Percentiles rank a stretch among this genome's conserved stretches.
Evolutionary conservation across 176 grass and related monocot genomes (phyloP).

Genomic region (Musa itinerans): DNA sequence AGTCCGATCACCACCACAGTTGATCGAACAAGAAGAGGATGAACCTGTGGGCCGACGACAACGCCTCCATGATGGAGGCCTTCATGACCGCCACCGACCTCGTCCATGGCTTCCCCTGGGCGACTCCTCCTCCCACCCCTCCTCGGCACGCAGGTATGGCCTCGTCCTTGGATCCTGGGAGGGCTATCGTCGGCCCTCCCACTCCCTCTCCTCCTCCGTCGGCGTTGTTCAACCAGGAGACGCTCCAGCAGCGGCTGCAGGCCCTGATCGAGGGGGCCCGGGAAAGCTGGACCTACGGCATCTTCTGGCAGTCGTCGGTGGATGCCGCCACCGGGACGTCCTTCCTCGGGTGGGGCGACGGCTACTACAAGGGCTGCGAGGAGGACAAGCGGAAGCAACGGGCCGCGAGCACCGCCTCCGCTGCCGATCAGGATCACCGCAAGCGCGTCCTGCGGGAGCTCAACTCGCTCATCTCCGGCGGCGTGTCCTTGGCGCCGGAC

Average conservation of each 20-base stretch:
- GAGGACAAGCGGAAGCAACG: slow-evolving; percentile 65
- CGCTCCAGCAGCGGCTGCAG: slow-evolving; percentile 75
- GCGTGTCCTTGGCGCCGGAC: slow-evolving; percentile 24
- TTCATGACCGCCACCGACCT: slow-evolving; percentile 79
- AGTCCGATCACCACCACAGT: too few species aligned
- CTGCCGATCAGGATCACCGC: slow-evolving; percentile 77
- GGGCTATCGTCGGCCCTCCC: not conserved
- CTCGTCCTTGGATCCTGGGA: too few species aligned
- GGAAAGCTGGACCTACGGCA: slow-evolving; percentile 84
- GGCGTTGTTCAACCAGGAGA: slow-evolving; percentile 60
- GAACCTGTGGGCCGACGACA: slow-evolving; percentile 93
- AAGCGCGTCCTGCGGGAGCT: slow-evolving; percentile 78
- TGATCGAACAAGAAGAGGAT: slow-evolving; percentile 12
- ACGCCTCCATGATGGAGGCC: slow-evolving; percentile 94
- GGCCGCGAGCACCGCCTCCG: not conserved
- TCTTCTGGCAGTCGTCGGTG: slow-evolving; percentile 76
- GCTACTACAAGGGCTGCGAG: slow-evolving; percentile 29
- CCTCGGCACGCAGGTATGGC: not conserved
- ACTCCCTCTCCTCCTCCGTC: not conserved
- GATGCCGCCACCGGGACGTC: slow-evolving; percentile 46
- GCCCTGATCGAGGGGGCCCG: slow-evolving; percentile 57
- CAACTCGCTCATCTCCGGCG: slow-evolving; percentile 71
- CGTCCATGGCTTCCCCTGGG: slow-evolving; percentile 46
- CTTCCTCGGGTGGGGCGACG: slow-evolving; percentile 65
- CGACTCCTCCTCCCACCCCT: not conserved